Conservation (phyloP, 2,329 filamentous ascomycete species). For the Colletotrichum caudatum region DNA sequence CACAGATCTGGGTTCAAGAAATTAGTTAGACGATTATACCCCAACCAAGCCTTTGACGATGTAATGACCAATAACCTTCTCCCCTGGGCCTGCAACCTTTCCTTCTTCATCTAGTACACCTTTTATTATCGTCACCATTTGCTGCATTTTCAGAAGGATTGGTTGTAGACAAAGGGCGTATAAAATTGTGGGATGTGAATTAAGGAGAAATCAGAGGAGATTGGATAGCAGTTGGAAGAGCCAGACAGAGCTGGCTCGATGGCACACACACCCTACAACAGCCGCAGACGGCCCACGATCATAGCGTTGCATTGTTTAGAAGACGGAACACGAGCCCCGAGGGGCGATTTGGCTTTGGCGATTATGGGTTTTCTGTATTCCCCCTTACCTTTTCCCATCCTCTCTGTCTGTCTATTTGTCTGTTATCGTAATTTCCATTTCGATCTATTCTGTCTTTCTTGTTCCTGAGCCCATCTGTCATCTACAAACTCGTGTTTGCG, state of each 20-base stretch:
- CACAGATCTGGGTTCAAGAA: conserved; percentile 63
- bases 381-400: conserved; percentile 10
- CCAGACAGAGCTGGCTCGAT: conserved; percentile 43
- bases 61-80: conserved; percentile 50
- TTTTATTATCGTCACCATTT: conserved; percentile 23
- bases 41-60: conserved; percentile 44
- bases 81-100: conserved; percentile 31
- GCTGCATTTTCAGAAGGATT: conserved; percentile 35
- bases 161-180: conserved; percentile 40
- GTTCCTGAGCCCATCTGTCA: background rate
- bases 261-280: conserved; percentile 29
- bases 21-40: conserved; percentile 52
- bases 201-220: background rate
- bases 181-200: conserved; percentile 18
- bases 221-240: conserved; percentile 16
- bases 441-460: background rate
- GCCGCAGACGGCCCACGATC: conserved; percentile 35
- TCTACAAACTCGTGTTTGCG: background rate
- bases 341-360: conserved; percentile 11
- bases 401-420: conserved; percentile 17
- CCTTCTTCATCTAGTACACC: conserved; percentile 28
- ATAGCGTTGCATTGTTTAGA: conserved; percentile 40
- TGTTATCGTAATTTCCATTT: conserved; percentile 24
- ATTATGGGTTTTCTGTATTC: conserved; percentile 16
- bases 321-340: conserved; percentile 19